Percentiles rank a stretch among this genome's conserved stretches.
phyloP scores from a whole-genome alignment of 352 stramenopile species.

The Plasmopara muralis region DNA sequence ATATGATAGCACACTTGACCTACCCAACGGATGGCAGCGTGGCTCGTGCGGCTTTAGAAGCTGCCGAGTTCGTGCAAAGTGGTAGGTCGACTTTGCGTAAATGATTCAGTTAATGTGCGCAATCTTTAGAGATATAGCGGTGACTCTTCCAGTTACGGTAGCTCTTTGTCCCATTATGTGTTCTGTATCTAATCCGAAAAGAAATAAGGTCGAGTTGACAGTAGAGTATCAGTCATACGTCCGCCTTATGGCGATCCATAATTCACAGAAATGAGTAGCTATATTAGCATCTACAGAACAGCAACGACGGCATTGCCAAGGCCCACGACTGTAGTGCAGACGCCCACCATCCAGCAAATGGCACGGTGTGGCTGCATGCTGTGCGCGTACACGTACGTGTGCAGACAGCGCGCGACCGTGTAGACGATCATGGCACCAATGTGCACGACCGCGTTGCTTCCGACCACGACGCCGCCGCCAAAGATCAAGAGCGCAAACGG shows the following conservation, averaged over 20 bases:
- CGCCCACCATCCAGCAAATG: constrained; percentile 24
- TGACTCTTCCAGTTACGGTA: too few relatives aligned
- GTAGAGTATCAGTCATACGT: too few relatives aligned
- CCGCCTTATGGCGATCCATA: too few relatives aligned
- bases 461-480: constrained; percentile 30
- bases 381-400: constrained; percentile 44
- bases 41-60: constrained; percentile 11
- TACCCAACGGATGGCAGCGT: constrained; percentile 25
- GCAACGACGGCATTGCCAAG: constrained; percentile 27
- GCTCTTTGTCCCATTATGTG: too few relatives aligned
- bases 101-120: neutral
- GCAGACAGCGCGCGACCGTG: constrained; percentile 31
- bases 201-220: too few relatives aligned
- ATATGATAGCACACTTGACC: constrained; percentile 19
- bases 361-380: constrained; percentile 38
- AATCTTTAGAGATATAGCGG: too few relatives aligned
- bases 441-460: constrained; percentile 29
- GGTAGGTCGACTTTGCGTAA: neutral
- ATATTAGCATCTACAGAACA: constrained; percentile 12
- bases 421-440: constrained; percentile 31
- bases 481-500: constrained; percentile 49
- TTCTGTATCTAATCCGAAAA: too few relatives aligned
- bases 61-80: constrained; percentile 10
- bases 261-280: too few relatives aligned
- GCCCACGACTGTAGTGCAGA: constrained; percentile 27